These are phyloP conservation scores for Dendrobium officinale DNA, from an alignment of 106 monocot genomes.

Conservation along the genomic window DNA sequence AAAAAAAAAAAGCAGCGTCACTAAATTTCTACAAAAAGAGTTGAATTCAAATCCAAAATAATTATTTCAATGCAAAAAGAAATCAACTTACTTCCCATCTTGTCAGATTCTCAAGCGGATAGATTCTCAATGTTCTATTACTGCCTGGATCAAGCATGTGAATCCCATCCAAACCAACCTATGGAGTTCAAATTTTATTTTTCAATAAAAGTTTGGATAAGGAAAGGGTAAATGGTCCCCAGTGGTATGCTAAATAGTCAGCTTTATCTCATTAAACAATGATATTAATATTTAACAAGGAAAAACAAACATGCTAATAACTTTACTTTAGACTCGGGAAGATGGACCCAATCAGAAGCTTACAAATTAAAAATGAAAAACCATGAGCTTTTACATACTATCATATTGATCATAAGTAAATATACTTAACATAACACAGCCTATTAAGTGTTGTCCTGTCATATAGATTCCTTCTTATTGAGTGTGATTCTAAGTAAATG, in stretches of 20 bases:
- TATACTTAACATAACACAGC: too few species aligned
- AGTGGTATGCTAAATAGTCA: not conserved
- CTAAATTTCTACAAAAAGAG: not conserved
- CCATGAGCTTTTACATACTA: too few species aligned
- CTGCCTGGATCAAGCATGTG: constrained; percentile 91
- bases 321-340: not conserved
- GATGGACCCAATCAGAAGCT: not conserved
- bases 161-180: constrained; percentile 99
- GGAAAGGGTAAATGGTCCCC: too few species aligned
- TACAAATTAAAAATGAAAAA: too few species aligned
- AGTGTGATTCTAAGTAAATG: too few species aligned
- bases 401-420: too few species aligned
- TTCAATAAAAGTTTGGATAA: too few species aligned
- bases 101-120: constrained; percentile 79
- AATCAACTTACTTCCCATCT: constrained; percentile 72
- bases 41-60: not conserved
- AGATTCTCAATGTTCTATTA: constrained; percentile 73
- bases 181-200: not conserved
- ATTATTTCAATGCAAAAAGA: not conserved
- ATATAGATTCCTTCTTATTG: too few species aligned
- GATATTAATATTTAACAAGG: too few species aligned
- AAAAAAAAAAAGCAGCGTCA: not conserved
- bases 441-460: too few species aligned
- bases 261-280: too few species aligned
- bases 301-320: too few species aligned